phyloP scores from a whole-genome alignment of 2,329 filamentous ascomycete species.

The Ophiostoma sp. region DNA sequence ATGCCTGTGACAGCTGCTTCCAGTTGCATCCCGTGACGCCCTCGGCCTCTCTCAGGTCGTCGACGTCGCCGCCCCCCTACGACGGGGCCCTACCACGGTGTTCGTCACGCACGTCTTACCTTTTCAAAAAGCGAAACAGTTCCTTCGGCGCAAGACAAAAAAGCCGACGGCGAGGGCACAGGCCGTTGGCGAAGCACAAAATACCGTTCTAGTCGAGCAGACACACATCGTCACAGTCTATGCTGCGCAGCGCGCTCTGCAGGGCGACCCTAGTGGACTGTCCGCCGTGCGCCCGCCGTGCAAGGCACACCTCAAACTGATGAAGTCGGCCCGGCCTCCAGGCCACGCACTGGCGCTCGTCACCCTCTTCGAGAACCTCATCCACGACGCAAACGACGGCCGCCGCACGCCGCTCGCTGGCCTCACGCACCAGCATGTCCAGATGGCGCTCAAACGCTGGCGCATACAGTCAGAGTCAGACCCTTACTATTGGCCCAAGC shows the following conservation, averaged over 20 bases:
- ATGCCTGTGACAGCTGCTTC: not conserved
- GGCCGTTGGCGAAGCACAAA: too few species aligned
- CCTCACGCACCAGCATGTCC: not conserved
- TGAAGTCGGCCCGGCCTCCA: not conserved
- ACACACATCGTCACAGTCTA: too few species aligned
- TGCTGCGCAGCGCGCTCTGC: too few species aligned
- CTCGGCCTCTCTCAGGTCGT: too few species aligned
- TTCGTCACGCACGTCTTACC: too few species aligned
- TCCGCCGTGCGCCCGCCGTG: not conserved
- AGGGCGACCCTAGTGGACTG: not conserved
- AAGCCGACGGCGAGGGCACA: too few species aligned
- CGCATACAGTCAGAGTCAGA: not conserved
- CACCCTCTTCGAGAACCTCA: not conserved
- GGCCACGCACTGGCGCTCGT: too few species aligned
- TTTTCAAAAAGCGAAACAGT: too few species aligned
- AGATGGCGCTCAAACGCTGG: not conserved
- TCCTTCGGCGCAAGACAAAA: too few species aligned
- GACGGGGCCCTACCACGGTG: too few species aligned
- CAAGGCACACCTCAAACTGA: not conserved
- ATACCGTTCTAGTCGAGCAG: too few species aligned
- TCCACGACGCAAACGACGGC: not conserved
- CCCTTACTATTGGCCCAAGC: not conserved
- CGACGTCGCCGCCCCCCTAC: not conserved
- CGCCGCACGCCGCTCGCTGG: not conserved
- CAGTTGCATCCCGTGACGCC: conserved; percentile 36